A percentile compares a stretch with the other conserved stretches of the same genome.
Evolutionary conservation across 495 filamentous ascomycete species (phyloP).

Genomic region (Annulohypoxylon moriforme): DNA sequence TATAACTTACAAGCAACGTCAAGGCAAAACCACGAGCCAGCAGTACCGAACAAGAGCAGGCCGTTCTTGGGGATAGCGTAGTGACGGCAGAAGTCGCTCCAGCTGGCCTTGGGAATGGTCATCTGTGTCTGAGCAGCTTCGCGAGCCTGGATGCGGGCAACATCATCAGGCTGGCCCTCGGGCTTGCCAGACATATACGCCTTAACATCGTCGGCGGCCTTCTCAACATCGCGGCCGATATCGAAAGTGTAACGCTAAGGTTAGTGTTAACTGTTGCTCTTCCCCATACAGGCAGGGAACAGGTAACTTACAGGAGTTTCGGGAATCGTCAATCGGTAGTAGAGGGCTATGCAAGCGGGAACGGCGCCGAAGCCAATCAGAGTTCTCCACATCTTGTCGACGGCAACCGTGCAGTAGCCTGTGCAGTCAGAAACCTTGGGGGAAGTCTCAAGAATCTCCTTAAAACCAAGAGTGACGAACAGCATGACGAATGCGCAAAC

Average conservation of each 20-base stretch:
- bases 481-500: constrained; percentile 75
- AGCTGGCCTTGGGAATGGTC: constrained; percentile 71
- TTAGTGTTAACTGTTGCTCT: constrained; percentile 56
- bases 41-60: constrained; percentile 78
- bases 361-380: constrained; percentile 85
- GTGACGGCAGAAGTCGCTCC: constrained; percentile 71
- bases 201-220: constrained; percentile 73
- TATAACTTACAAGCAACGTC: constrained; percentile 60
- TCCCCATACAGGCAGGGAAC: not conserved
- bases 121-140: constrained; percentile 59
- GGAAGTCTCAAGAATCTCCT: constrained; percentile 68
- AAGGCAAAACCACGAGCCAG: constrained; percentile 83
- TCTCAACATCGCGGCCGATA: constrained; percentile 79
- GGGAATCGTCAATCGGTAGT: constrained; percentile 83
- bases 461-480: constrained; percentile 79
- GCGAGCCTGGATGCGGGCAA: constrained; percentile 64
- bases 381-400: constrained; percentile 88
- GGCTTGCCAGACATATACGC: constrained; percentile 68
- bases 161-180: constrained; percentile 72
- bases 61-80: constrained; percentile 75
- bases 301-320: constrained; percentile 80
- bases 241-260: constrained; percentile 81
- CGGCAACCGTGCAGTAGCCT: constrained; percentile 73
- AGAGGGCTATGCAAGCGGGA: constrained; percentile 79
- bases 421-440: constrained; percentile 62